Conservation (phyloP, 2,329 filamentous ascomycete species). For the Cercospora sp. region DNA sequence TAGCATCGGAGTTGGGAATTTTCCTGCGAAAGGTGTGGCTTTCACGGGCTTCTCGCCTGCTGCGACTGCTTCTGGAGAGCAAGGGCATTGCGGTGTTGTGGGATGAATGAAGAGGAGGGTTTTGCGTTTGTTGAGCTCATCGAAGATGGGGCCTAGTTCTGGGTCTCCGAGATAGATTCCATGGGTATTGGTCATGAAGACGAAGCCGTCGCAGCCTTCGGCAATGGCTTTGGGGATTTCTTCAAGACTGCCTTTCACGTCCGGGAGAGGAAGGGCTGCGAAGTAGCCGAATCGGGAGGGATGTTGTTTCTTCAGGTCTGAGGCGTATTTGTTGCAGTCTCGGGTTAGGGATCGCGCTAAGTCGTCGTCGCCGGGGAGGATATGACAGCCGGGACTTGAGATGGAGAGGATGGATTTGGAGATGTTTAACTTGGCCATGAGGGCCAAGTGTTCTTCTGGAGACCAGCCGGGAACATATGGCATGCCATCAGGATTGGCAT, state of each 20-base stretch:
- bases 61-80: constrained; percentile 21
- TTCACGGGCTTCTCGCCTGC: constrained; percentile 29
- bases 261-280: constrained; percentile 55
- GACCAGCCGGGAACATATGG: constrained; percentile 48
- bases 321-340: constrained; percentile 45
- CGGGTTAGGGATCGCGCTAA: constrained; percentile 44
- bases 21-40: constrained; percentile 41
- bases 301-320: constrained; percentile 40
- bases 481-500: constrained; percentile 53
- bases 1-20: constrained; percentile 48
- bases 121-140: constrained; percentile 49
- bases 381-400: constrained; percentile 54
- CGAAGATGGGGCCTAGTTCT: constrained; percentile 50
- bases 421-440: constrained; percentile 55
- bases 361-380: constrained; percentile 43
- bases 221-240: constrained; percentile 51
- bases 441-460: constrained; percentile 47
- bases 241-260: constrained; percentile 48
- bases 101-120: constrained; percentile 58
- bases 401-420: constrained; percentile 56
- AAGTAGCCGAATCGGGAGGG: constrained; percentile 54
- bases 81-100: constrained; percentile 49
- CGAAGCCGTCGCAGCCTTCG: constrained; percentile 54
- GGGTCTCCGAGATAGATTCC: constrained; percentile 55
- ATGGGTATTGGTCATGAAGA: constrained; percentile 54